Conservation (phyloP, 2,329 filamentous ascomycete species). For the Xylaria sp. region DNA sequence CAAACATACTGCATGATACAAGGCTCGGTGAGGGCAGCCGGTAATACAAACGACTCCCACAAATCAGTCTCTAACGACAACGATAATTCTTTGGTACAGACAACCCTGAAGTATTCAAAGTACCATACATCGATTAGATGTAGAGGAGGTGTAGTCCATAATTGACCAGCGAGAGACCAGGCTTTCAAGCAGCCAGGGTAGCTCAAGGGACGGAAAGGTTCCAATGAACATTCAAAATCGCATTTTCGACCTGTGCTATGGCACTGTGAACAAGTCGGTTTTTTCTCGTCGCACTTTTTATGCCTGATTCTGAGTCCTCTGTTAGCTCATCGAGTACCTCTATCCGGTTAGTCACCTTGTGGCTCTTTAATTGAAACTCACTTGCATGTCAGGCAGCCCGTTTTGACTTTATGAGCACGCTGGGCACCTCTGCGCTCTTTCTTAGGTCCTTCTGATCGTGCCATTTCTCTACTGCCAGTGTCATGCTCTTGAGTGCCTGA, state of each 20-base stretch:
- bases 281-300: constrained; percentile 24
- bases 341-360: neutral
- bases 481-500: no score
- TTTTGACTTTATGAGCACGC: constrained; percentile 25
- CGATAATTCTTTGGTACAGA: constrained; percentile 16
- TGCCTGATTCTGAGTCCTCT: constrained; percentile 7
- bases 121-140: constrained; percentile 20
- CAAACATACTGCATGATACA: constrained; percentile 22
- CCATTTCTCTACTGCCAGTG: neutral
- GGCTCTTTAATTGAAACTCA: constrained; percentile 9
- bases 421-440: constrained; percentile 1
- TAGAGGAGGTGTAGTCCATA: constrained; percentile 17
- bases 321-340: neutral
- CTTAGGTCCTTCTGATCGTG: neutral
- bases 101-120: constrained; percentile 19
- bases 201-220: neutral
- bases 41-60: constrained; percentile 15
- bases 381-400: constrained; percentile 27
- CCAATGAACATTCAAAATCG: constrained; percentile 1
- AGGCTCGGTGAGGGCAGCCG: constrained; percentile 11
- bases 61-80: constrained; percentile 3
- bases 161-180: constrained; percentile 13
- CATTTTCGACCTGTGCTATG: constrained; percentile 14
- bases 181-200: neutral
- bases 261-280: constrained; percentile 17